Percentiles rank a stretch among this genome's conserved stretches.
Conservation (phyloP, 2,329 filamentous ascomycete genomes). For the Diaporthe eres region DNA sequence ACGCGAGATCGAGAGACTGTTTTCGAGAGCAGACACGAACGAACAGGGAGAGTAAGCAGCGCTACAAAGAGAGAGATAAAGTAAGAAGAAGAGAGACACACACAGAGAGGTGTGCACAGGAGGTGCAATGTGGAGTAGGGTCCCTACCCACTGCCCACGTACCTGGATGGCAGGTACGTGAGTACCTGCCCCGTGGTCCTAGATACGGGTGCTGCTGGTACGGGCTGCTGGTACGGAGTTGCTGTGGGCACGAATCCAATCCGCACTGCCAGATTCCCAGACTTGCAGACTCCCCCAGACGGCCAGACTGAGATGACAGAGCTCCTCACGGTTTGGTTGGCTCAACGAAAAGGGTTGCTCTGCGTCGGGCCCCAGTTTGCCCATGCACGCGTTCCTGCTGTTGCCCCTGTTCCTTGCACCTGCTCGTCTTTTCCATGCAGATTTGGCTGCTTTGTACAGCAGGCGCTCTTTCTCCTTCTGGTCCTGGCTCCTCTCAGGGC, state of each 20-base stretch:
- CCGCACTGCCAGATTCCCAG: conserved; percentile 16
- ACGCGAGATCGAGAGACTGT: background rate
- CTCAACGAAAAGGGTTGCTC: conserved; percentile 35
- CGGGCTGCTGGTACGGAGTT: conserved; percentile 10
- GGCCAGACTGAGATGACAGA: conserved; percentile 30
- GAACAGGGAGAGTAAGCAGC: background rate
- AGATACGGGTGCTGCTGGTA: background rate
- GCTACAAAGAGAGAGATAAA: background rate
- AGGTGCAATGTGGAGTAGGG: conserved; percentile 10
- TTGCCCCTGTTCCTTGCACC: conserved; percentile 37
- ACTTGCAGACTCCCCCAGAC: conserved; percentile 7
- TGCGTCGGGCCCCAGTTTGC: conserved; percentile 29
- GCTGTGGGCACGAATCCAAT: conserved; percentile 27
- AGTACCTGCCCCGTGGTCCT: background rate
- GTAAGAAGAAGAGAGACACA: background rate
- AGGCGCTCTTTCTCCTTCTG: conserved; percentile 16
- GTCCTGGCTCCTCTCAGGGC: conserved; percentile 17
- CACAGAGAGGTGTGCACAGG: background rate
- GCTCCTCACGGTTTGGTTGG: conserved; percentile 29
- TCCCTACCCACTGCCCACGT: background rate
- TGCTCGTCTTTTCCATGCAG: conserved; percentile 33
- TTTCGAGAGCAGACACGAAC: too few species aligned
- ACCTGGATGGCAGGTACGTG: background rate
- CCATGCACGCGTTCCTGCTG: conserved; percentile 38
- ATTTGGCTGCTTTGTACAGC: conserved; percentile 25